These are phyloP conservation scores for Pestalotiopsis fici DNA, from an alignment of 2,329 filamentous ascomycete genomes.

Conservation along the genomic window DNA sequence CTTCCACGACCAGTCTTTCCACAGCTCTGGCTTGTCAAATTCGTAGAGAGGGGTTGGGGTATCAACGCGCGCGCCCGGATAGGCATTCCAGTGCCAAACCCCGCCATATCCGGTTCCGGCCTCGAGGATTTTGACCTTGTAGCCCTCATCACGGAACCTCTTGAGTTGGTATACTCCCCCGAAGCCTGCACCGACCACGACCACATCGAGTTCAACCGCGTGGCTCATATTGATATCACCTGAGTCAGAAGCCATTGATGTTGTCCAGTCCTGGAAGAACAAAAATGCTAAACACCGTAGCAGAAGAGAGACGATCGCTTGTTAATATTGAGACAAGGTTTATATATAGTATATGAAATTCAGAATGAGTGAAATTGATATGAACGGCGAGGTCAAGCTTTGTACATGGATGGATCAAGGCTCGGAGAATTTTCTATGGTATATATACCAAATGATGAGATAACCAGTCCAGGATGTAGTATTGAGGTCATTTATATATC, in stretches of 20 bases:
- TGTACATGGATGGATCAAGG: no score
- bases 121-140: slow-evolving; percentile 38
- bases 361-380: no score
- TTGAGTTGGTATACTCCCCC: slow-evolving; percentile 34
- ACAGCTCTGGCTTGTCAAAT: slow-evolving; percentile 37
- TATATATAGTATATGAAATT: no score
- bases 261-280: background rate
- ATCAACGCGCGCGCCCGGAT: slow-evolving; percentile 44
- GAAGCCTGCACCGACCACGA: slow-evolving; percentile 41
- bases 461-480: no score
- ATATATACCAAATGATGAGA: no score
- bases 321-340: background rate
- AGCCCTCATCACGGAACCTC: slow-evolving; percentile 34
- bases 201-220: slow-evolving; percentile 29
- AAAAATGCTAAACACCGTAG: no score
- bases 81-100: slow-evolving; percentile 45
- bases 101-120: slow-evolving; percentile 38
- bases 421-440: no score
- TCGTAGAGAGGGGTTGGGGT: slow-evolving; percentile 31
- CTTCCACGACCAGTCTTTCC: slow-evolving; percentile 45
- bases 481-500: no score
- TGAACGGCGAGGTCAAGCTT: no score
- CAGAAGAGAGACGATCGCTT: no score
- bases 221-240: background rate
- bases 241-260: background rate